These are phyloP conservation scores for Amanita exitialis DNA, from an alignment of 768 basidiomycete genomes.

Conservation along the genomic window DNA sequence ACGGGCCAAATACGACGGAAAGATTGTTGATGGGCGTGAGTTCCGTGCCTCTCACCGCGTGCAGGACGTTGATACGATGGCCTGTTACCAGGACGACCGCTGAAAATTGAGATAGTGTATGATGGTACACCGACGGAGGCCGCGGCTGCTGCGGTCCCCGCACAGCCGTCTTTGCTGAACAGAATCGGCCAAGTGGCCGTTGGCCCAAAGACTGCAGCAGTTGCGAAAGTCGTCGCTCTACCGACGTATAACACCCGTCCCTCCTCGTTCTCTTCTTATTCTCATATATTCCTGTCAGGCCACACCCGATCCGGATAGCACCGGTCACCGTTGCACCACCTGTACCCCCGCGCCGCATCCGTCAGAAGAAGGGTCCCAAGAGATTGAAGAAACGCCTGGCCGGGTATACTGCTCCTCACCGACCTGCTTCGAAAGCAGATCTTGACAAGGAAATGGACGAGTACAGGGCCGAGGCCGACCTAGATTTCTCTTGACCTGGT, in stretches of 20 bases:
- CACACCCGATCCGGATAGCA: background rate
- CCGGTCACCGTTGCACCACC: constrained; percentile 10
- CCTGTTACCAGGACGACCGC: constrained; percentile 41
- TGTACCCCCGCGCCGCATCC: constrained; percentile 28
- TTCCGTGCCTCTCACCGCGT: constrained; percentile 6
- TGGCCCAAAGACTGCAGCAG: constrained; percentile 9
- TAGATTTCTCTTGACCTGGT: constrained; percentile 4
- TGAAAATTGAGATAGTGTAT: constrained; percentile 57
- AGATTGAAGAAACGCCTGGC: constrained; percentile 46
- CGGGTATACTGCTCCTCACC: background rate
- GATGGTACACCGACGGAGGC: constrained; percentile 16
- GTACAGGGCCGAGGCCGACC: constrained; percentile 42
- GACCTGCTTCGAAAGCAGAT: constrained; percentile 35
- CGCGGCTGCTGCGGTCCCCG: constrained; percentile 11
- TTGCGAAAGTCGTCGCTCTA: background rate
- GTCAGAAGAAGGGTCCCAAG: constrained; percentile 65
- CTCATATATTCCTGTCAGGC: constrained; percentile 3
- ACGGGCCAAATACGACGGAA: constrained; percentile 61
- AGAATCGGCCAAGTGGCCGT: constrained; percentile 18
- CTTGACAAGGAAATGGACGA: constrained; percentile 79
- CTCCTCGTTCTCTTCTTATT: background rate
- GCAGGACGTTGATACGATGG: background rate
- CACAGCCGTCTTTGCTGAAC: constrained; percentile 17
- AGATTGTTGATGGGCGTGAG: constrained; percentile 60
- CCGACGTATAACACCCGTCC: background rate